Percentiles rank a stretch among this genome's conserved stretches.
Conservation (phyloP, 2,329 filamentous ascomycete genomes). For the Paecilomyces sp. region DNA sequence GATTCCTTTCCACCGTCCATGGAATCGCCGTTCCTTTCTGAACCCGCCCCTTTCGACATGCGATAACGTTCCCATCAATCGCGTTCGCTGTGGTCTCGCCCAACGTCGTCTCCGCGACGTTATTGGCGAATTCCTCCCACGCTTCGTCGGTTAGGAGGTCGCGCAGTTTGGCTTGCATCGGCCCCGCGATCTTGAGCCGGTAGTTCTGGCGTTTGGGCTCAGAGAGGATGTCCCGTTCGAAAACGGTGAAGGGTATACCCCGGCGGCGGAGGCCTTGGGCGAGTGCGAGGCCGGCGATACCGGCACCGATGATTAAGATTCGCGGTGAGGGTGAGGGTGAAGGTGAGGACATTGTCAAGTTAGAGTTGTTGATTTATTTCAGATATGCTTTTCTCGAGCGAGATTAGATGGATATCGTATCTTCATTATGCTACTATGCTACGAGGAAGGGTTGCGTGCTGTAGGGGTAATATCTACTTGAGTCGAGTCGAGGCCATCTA, state of each 20-base stretch:
- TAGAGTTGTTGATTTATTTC: background rate
- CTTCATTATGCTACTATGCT: no score
- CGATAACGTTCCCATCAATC: background rate
- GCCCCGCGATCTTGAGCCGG: background rate
- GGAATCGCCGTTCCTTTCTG: background rate
- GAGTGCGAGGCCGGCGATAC: constrained; percentile 23
- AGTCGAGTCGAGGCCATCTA: background rate
- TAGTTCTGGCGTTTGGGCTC: background rate
- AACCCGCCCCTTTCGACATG: background rate
- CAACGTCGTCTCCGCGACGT: background rate
- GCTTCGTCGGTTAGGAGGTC: background rate
- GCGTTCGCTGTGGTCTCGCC: background rate
- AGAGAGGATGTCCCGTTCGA: constrained; percentile 20
- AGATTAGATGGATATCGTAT: no score
- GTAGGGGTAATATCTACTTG: background rate
- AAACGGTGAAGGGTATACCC: constrained; percentile 18
- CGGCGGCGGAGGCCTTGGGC: constrained; percentile 21
- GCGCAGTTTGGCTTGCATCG: background rate
- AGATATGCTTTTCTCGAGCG: no score
- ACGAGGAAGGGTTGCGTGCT: no score
- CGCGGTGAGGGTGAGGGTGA: background rate
- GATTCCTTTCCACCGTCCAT: background rate
- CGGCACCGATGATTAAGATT: constrained; percentile 24
- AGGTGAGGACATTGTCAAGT: background rate
- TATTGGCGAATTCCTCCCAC: background rate